Base-by-base conservation (phyloP, 2,329 filamentous ascomycete genomes). In the Ilyonectria sp. region DNA sequence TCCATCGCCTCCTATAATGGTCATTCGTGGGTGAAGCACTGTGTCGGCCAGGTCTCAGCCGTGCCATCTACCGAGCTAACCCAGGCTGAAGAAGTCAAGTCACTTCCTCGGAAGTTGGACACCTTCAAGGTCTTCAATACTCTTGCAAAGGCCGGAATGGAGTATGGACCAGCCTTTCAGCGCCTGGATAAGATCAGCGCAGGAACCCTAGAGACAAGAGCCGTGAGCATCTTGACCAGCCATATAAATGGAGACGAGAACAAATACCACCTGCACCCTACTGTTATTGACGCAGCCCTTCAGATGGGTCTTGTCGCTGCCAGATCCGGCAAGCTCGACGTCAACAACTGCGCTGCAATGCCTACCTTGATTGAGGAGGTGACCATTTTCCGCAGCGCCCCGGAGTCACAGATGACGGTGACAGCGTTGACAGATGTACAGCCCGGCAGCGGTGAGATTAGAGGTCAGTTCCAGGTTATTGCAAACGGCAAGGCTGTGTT, bases 251-350 rank as follows among this genome's bases (percentile, higher is more conserved):
- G 61, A n/a, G 68, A 74, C 46, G 70, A 76, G 50, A 69, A 70
- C 4, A 46, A 74, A 2, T 79, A 83, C 52, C 70, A 77, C 17
- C 69, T 84, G 19, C 83, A 85, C 57, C 82, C 83, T 0, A 75
- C 76, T 4, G 44, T 26, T 6, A 26, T 26, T 26, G 26, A 26
- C 26, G 26, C 26, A 5, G 26, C 26, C 4, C 26, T 26, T 26
- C 26, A 26, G 6, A 26, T 26, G 26, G 26, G 26, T 26, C 26
- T 26, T 26, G 26, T 26, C 5, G 26, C 26, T 26, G 26, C 26
- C 26, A 26, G 26, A 26, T 26, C 26, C 6, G 26, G 26, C 26
- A 26, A 26, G 26, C 26, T 26, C 26, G 26, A 26, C 5, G 6
- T 6, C 26, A 26, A 5, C 26, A 26, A 26, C 26, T 26, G 26